Percentiles rank a stretch among this genome's conserved stretches.
These are phyloP conservation scores for Knufia petricola DNA, from an alignment of 2,329 filamentous ascomycete species.

Conservation along the genomic window DNA sequence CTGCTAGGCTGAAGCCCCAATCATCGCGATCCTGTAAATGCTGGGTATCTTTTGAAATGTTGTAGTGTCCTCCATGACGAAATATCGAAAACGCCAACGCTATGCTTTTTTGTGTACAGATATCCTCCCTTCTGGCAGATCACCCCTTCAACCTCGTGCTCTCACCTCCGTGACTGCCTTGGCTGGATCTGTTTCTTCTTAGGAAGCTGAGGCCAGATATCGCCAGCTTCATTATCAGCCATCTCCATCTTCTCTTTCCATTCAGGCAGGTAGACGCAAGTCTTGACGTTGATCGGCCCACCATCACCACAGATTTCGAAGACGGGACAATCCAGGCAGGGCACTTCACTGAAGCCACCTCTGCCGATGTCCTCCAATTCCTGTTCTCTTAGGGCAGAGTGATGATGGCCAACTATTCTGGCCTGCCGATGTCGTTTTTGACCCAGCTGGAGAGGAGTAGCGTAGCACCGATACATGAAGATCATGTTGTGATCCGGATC, in stretches of 20 bases:
- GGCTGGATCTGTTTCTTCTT: slow-evolving; percentile 1
- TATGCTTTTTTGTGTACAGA: slow-evolving; percentile 1
- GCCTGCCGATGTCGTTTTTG: slow-evolving; percentile 22
- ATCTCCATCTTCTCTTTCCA: slow-evolving; percentile 52
- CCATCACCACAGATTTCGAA: slow-evolving; percentile 87
- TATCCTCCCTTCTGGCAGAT: not conserved
- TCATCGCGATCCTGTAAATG: not conserved
- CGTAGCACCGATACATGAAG: slow-evolving; percentile 37
- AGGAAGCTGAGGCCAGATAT: slow-evolving; percentile 5
- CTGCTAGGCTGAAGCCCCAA: not conserved
- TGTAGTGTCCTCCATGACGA: not conserved
- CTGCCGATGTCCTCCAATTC: slow-evolving; percentile 35
- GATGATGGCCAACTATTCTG: not conserved
- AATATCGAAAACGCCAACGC: slow-evolving; percentile 2
- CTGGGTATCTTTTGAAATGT: not conserved
- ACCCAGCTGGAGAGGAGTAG: slow-evolving; percentile 30
- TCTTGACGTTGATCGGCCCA: slow-evolving; percentile 78
- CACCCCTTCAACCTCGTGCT: not conserved
- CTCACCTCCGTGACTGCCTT: not conserved
- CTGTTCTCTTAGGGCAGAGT: slow-evolving; percentile 20
- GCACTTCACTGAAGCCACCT: slow-evolving; percentile 70
- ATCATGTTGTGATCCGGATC: slow-evolving; percentile 12
- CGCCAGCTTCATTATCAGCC: slow-evolving; percentile 17
- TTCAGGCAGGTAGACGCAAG: slow-evolving; percentile 80
- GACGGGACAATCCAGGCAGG: slow-evolving; percentile 85